Conservation (phyloP, 2,329 filamentous ascomycete genomes). For the Beauveria bassiana region DNA sequence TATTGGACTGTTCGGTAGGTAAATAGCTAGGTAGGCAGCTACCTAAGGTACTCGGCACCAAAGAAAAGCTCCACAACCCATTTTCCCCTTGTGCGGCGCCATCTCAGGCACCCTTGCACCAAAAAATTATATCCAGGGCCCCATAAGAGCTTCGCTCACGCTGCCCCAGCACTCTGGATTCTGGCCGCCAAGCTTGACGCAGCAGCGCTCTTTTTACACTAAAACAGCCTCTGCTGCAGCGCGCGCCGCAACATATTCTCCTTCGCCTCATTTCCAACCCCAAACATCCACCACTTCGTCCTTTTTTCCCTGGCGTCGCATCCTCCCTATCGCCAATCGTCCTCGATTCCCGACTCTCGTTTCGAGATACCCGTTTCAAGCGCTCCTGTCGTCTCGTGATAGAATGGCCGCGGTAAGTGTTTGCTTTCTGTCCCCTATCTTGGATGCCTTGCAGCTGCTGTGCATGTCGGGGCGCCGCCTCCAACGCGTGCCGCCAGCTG, state of each 20-base stretch:
- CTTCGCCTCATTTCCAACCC: constrained; percentile 11
- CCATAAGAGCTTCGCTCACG: neutral
- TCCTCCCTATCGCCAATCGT: constrained; percentile 9
- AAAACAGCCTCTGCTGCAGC: neutral
- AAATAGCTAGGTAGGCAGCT: too few relatives aligned
- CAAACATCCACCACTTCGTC: constrained; percentile 3
- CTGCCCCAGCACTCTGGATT: too few relatives aligned
- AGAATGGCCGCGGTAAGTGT: constrained; percentile 38
- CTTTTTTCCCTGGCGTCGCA: constrained; percentile 9
- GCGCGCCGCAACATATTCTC: constrained; percentile 7
- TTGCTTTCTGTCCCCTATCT: constrained; percentile 13
- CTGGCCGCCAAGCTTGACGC: too few relatives aligned
- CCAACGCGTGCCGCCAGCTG: constrained; percentile 11
- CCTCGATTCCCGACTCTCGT: constrained; percentile 5
- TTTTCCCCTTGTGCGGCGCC: neutral
- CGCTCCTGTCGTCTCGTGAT: constrained; percentile 22
- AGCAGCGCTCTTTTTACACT: neutral
- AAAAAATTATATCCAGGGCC: constrained; percentile 14
- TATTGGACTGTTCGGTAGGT: too few relatives aligned
- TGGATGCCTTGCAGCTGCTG: constrained; percentile 8
- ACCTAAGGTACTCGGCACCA: neutral
- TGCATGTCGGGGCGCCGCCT: constrained; percentile 1
- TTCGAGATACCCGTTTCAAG: constrained; percentile 10
- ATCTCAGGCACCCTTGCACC: neutral
- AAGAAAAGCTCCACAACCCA: neutral